Conservation (phyloP, 1,284 basidiomycete genomes). For the Ganoderma sinense region DNA sequence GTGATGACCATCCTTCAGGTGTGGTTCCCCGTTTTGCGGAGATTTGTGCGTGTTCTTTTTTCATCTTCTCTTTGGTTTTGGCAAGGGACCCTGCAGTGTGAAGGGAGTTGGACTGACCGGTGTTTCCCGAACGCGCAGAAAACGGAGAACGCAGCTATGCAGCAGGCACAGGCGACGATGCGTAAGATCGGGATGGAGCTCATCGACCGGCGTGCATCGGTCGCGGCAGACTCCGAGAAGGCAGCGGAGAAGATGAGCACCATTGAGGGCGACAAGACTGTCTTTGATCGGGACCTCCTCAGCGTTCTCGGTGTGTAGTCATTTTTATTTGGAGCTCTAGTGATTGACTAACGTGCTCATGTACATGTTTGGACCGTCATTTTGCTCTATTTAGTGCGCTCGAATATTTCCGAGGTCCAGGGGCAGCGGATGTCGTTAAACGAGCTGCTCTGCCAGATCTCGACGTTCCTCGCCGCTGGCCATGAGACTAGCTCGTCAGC, state of each 20-base stretch:
- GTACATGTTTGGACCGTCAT: constrained; percentile 45
- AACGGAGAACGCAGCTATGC: constrained; percentile 50
- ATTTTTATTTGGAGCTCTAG: constrained; percentile 31
- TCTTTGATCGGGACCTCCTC: constrained; percentile 51
- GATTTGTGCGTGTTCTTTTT: constrained; percentile 55
- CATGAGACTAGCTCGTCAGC: constrained; percentile 71
- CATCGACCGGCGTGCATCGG: constrained; percentile 51
- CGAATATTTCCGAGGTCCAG: constrained; percentile 58
- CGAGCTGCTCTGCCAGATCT: constrained; percentile 80
- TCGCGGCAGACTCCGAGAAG: constrained; percentile 30
- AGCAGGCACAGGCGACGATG: constrained; percentile 55
- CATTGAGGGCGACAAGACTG: constrained; percentile 28
- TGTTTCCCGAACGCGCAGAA: constrained; percentile 33
- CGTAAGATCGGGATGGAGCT: constrained; percentile 62
- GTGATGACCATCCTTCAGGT: constrained; percentile 64
- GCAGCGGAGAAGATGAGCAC: constrained; percentile 9
- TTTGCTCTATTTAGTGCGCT: constrained; percentile 53
- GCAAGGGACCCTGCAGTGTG: background rate
- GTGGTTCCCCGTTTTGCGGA: constrained; percentile 64
- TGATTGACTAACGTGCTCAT: background rate
- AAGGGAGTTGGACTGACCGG: constrained; percentile 15
- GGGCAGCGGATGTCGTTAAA: constrained; percentile 66
- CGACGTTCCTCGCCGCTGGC: constrained; percentile 76
- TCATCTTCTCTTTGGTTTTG: background rate
- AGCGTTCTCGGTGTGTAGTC: constrained; percentile 58